Base-by-base conservation (phyloP, 805 yeast genomes). In the Candida multigemmis region DNA sequence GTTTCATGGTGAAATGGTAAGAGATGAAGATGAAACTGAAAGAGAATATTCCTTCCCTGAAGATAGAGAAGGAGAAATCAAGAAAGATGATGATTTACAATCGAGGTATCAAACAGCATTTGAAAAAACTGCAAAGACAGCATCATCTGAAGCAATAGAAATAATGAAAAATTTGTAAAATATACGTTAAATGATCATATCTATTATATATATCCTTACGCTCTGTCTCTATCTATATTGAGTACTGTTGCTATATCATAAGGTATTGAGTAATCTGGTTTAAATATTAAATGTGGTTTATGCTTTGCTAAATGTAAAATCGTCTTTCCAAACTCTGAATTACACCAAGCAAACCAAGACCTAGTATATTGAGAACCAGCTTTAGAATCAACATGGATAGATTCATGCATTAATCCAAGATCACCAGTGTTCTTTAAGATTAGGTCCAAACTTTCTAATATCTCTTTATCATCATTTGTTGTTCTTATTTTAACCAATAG, bases 261-360 rank as follows among this genome's bases (percentile, higher is more conserved):
- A 3, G 54, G 44, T 7, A 26, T 31, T 2, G 48, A 34, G 28
- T 38, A 56, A 25, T 63, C 62, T 2, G 59, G 50, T 23, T 67
- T 68, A 42, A 82, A 77, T 9, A 84, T 68, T 37, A 83, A 53
- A 42, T 79, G 70, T 0, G 94, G 94, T 44, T 79, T 81, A 27
- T 80, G 57, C 32, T 65, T 55, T 2, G 89, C 86, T 34, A 85
- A 54, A 41, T 83, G 78, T 24, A 85, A 48, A n/a, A 85, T 77
- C 1, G 93, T 78, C 50, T 82, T 82, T 12, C 86, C 95, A 55
- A 85, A 83, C 51, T 86, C 95, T 1, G 93, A 75, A 46, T 85
- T 85, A 40, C 93, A 81, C 96, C 96, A 85, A 4, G 94, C 79
- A 58, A 86, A 86, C 96, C 96, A 85, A 3, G 91, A 71, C 33